These are phyloP conservation scores for Mesembryanthemum crystallinum DNA, from an alignment of 148 eudicot species.

Conservation along the genomic window DNA sequence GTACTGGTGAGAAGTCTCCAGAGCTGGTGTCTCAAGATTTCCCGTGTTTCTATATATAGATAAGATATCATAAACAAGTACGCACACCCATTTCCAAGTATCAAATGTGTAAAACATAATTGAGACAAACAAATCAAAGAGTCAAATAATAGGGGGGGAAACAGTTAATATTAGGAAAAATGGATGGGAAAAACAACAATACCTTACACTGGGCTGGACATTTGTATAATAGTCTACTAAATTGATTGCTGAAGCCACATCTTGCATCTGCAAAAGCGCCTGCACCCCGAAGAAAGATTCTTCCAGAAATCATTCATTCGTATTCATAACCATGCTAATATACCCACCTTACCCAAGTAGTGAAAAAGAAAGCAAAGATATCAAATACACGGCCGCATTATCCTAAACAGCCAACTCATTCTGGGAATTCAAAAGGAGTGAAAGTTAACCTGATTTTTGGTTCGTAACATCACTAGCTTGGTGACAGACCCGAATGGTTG, in stretches of 20 bases:
- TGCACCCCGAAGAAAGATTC: slow-evolving; percentile 5
- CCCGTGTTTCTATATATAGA: neutral
- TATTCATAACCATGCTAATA: slow-evolving; percentile 6
- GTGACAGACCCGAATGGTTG: slow-evolving; percentile 37
- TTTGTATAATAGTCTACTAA: slow-evolving; percentile 33
- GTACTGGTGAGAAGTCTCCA: neutral
- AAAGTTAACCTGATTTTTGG: slow-evolving; percentile 39
- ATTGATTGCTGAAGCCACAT: slow-evolving; percentile 36
- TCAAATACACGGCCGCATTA: neutral
- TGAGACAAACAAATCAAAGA: neutral
- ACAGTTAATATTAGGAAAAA: neutral
- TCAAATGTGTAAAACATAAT: neutral
- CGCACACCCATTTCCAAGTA: neutral
- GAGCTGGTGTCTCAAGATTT: neutral
- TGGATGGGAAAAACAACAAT: slow-evolving; percentile 6
- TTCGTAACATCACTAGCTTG: slow-evolving; percentile 43
- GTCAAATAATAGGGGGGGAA: neutral
- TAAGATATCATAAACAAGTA: neutral
- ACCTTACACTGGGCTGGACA: slow-evolving; percentile 41
- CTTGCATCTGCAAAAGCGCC: slow-evolving; percentile 46
- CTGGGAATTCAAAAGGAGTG: neutral
- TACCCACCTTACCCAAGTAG: neutral
- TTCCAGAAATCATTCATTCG: neutral
- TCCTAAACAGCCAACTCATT: neutral
- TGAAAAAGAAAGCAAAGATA: neutral